Conservation (phyloP, 176 grass and related monocot species). For the Elaeis guineensis region DNA sequence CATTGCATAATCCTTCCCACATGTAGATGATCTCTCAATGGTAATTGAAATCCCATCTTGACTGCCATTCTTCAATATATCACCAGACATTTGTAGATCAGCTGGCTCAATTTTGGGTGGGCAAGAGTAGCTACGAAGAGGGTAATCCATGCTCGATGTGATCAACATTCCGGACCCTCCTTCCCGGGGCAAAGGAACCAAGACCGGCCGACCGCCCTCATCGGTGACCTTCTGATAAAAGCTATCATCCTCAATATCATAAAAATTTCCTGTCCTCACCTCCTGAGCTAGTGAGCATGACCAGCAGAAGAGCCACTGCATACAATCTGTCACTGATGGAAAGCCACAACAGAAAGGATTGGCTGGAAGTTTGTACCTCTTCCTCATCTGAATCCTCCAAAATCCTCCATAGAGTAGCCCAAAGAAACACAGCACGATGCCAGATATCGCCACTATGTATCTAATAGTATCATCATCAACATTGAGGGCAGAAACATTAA, state of each 20-base stretch:
- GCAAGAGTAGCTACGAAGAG: constrained; percentile 51
- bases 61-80: neutral
- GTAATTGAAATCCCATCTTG: neutral
- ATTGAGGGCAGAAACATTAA: constrained; percentile 62
- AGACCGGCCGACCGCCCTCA: constrained; percentile 33
- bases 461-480: constrained; percentile 43
- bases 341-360: constrained; percentile 17
- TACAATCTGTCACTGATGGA: constrained; percentile 42
- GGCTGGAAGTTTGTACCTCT: constrained; percentile 65
- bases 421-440: constrained; percentile 50
- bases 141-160: neutral
- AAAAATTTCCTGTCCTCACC: constrained; percentile 84
- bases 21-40: constrained; percentile 47
- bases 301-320: constrained; percentile 86
- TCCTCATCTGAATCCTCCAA: constrained; percentile 90
- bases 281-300: constrained; percentile 86
- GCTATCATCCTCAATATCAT: constrained; percentile 66
- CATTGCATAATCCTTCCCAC: constrained; percentile 31
- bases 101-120: constrained; percentile 44
- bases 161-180: constrained; percentile 7
- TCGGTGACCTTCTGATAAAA: constrained; percentile 32
- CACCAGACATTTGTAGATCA: neutral
- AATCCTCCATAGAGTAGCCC: constrained; percentile 79
- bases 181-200: constrained; percentile 70
- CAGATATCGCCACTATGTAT: constrained; percentile 30